Percentiles rank a stretch among this genome's conserved stretches.
These are phyloP conservation scores for Trypanosomatidae sp. DNA, from an alignment of 208 protist species.

Conservation along the genomic window DNA sequence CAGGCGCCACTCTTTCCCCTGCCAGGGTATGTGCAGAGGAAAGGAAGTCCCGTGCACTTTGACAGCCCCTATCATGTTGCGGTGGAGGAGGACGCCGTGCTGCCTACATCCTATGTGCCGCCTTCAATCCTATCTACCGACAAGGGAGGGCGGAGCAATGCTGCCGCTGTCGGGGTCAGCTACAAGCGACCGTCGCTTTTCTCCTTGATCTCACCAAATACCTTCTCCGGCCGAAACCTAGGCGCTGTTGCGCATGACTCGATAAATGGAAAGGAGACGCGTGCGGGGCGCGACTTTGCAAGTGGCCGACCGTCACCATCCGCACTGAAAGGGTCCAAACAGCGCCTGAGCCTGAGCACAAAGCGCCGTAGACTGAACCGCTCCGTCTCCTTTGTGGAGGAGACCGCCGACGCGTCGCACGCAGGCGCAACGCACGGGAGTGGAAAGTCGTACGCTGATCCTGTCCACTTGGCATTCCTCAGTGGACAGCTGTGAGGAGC, in stretches of 20 bases:
- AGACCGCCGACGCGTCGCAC: neutral
- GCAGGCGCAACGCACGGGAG: neutral
- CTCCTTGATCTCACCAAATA: constrained; percentile 19
- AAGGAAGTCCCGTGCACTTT: constrained; percentile 3
- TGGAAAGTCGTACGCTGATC: neutral
- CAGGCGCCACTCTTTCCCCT: constrained; percentile 14
- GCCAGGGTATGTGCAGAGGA: constrained; percentile 12
- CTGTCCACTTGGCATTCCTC: constrained; percentile 7
- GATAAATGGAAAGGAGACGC: neutral
- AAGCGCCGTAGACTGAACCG: constrained; percentile 8
- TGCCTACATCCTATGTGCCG: neutral
- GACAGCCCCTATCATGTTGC: neutral
- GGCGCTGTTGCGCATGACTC: neutral
- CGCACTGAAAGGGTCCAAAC: constrained; percentile 6
- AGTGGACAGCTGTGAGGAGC: constrained; percentile 2
- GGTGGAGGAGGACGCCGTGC: neutral
- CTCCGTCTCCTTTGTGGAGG: constrained; percentile 20
- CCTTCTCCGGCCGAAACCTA: constrained; percentile 16
- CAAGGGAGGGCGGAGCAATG: neutral
- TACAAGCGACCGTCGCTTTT: constrained; percentile 13
- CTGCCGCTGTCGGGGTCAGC: neutral
- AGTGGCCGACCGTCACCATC: constrained; percentile 1
- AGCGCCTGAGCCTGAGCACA: constrained; percentile 3
- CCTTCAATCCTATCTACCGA: neutral
- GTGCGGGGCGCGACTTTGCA: neutral